phyloP scores from a whole-genome alignment of 768 basidiomycete genomes.

The Suillus bovinus region DNA sequence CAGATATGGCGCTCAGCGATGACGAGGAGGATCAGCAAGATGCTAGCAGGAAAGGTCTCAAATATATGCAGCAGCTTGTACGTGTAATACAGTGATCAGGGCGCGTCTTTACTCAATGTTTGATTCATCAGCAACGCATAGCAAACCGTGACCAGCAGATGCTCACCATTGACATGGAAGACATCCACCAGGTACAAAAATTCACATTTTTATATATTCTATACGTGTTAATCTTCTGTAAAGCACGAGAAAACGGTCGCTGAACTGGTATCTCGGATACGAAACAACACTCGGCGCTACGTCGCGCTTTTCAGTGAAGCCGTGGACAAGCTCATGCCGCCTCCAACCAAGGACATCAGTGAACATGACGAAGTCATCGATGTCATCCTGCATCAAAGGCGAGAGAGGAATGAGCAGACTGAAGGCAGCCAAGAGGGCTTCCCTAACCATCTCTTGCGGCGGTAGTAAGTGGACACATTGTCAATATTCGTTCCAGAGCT shows the following conservation, averaged over 20 bases:
- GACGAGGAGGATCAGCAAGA: slow-evolving; percentile 38
- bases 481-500: not conserved
- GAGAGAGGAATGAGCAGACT: slow-evolving; percentile 82
- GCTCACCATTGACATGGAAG: slow-evolving; percentile 86
- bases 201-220: slow-evolving; percentile 3
- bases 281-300: slow-evolving; percentile 87
- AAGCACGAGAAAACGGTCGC: slow-evolving; percentile 70
- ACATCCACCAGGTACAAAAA: slow-evolving; percentile 66
- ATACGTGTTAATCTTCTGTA: slow-evolving; percentile 12
- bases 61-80: slow-evolving; percentile 87
- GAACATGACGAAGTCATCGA: slow-evolving; percentile 95
- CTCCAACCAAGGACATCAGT: slow-evolving; percentile 85
- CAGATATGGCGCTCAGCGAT: slow-evolving; percentile 68
- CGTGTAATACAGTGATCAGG: slow-evolving; percentile 33
- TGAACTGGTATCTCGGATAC: slow-evolving; percentile 80
- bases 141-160: slow-evolving; percentile 93
- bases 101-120: slow-evolving; percentile 21
- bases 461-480: slow-evolving; percentile 73
- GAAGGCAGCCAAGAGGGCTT: slow-evolving; percentile 78
- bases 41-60: slow-evolving; percentile 46
- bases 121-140: slow-evolving; percentile 69
- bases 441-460: slow-evolving; percentile 85
- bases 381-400: slow-evolving; percentile 91
- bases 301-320: slow-evolving; percentile 86
- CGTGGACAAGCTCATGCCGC: slow-evolving; percentile 87